Base-by-base conservation (phyloP, 352 stramenopile genomes). In the Phytophthora rubi region DNA sequence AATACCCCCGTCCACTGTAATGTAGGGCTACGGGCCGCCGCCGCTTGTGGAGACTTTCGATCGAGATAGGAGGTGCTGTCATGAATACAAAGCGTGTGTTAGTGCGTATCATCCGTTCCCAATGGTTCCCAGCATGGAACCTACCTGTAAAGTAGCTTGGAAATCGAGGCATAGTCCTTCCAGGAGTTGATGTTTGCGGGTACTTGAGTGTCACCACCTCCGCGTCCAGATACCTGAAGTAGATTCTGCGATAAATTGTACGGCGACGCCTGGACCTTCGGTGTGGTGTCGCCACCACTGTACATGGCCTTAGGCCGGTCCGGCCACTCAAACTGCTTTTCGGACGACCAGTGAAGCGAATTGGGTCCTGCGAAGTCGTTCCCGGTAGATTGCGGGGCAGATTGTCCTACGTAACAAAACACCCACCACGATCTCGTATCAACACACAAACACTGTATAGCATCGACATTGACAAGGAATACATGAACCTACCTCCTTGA, bases 151-250 rank as follows among this genome's bases (percentile, higher is more conserved):
- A 93, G 86, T 58, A 91, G 72, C 65, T 83, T 89, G 9, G 85
- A 93, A 52, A 93, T 37, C 21, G 76, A 82, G n/a, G 85, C 88
- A 54, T 90, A 93, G n/a, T 81, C 82, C 62, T 92, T 83, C 85
- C 85, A 92, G 1, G 77, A 80, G 23, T 67, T 76, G 15, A 91
- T 56, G 26, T 86, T 52, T 54, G 55, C 15, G 54, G 48, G 32
- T 54, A 42, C 37, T 61, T 70, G 55, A 16, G 21, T 44, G 37
- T 78, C 54, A 12, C 58, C 42, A 44, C 10, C 59, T 35, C 8
- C 54, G 18, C 55, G 35, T 37, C 62, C 53, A 23, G 59, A 64
- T 30, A 63, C 55, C 53, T 74, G 63, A 21, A 60, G 68, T 7
- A 76, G 28, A 6, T 79, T 70, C 44, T 73, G 65, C 4, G 70